phyloP scores from a whole-genome alignment of 352 stramenopile species.

The Globisporangium nodosum region DNA sequence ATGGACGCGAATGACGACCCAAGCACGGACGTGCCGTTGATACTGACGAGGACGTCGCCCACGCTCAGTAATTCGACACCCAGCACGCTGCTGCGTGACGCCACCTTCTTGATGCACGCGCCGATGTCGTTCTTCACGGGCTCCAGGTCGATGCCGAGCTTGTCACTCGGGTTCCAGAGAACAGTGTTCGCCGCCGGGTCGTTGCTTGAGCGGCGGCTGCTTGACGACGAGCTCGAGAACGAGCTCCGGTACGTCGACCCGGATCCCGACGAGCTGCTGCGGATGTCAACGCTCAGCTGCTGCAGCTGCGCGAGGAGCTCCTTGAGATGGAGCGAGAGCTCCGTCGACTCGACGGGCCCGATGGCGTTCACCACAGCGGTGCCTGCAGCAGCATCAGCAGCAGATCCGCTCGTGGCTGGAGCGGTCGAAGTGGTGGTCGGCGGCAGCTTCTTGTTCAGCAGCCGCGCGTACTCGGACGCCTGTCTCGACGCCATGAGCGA shows the following conservation, averaged over 20 bases:
- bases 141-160: constrained; percentile 64
- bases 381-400: background rate
- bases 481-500: constrained; percentile 36
- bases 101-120: constrained; percentile 59
- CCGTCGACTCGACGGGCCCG: constrained; percentile 40
- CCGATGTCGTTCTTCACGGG: constrained; percentile 38
- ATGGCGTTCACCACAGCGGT: constrained; percentile 13
- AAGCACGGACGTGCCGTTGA: constrained; percentile 63
- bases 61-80: constrained; percentile 50
- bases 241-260: constrained; percentile 67
- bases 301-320: constrained; percentile 68
- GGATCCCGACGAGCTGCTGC: constrained; percentile 40
- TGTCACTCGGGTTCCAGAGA: constrained; percentile 73
- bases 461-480: constrained; percentile 30
- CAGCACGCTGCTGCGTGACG: constrained; percentile 62
- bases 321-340: constrained; percentile 62
- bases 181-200: constrained; percentile 31
- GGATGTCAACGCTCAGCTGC: constrained; percentile 64
- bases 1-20: constrained; percentile 56
- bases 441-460: constrained; percentile 30
- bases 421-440: background rate
- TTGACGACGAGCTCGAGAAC: constrained; percentile 61
- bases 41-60: constrained; percentile 66
- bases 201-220: constrained; percentile 12
- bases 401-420: background rate